Percentiles rank a stretch among this genome's conserved stretches.
Conservation (phyloP, 768 basidiomycete genomes). For the Candolleomyces aberdarensis region DNA sequence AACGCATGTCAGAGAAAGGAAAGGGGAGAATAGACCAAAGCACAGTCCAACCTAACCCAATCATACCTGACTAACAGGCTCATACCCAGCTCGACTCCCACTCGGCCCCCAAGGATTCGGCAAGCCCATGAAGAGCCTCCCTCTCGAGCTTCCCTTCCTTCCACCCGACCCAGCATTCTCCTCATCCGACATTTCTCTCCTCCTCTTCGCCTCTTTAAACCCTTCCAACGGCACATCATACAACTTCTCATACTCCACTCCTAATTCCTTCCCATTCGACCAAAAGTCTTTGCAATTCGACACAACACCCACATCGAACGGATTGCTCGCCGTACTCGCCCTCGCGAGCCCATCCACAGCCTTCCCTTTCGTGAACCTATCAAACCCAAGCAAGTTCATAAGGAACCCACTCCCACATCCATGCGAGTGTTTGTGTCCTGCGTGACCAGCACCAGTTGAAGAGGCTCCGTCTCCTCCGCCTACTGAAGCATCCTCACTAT, state of each 20-base stretch:
- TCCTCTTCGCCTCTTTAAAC: conserved; percentile 68
- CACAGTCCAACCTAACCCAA: background rate
- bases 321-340: conserved; percentile 77
- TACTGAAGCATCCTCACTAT: conserved; percentile 45
- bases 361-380: conserved; percentile 89
- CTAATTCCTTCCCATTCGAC: conserved; percentile 79
- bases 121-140: conserved; percentile 56
- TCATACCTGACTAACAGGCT: conserved; percentile 62
- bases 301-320: conserved; percentile 81
- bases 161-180: conserved; percentile 47
- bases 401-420: conserved; percentile 58
- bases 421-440: conserved; percentile 44
- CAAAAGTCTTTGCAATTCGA: conserved; percentile 94
- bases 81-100: conserved; percentile 52
- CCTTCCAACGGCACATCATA: conserved; percentile 91
- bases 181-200: conserved; percentile 58
- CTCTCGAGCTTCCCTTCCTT: conserved; percentile 32
- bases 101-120: conserved; percentile 47
- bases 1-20: background rate
- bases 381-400: conserved; percentile 88
- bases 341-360: conserved; percentile 84
- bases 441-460: conserved; percentile 39
- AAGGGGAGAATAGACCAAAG: background rate
- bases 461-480: conserved; percentile 19
- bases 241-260: conserved; percentile 85